Percentiles rank a stretch among this genome's conserved stretches.
These are phyloP conservation scores for Vigna nakashimae DNA, from an alignment of 306 rosid species.

Conservation along the genomic window DNA sequence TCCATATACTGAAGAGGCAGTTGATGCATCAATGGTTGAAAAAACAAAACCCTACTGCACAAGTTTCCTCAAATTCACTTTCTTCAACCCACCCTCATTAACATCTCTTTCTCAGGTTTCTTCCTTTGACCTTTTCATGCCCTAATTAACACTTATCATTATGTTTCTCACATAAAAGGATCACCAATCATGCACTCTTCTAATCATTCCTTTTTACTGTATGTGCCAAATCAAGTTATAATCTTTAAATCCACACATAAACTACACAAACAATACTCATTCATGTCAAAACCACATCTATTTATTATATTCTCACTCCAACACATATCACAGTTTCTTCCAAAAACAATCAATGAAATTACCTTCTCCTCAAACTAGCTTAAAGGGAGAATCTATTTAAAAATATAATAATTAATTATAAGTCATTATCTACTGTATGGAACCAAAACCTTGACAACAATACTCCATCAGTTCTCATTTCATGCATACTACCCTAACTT, in stretches of 20 bases:
- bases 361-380: too few relatives aligned
- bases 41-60: constrained; percentile 6
- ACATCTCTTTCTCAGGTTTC: neutral
- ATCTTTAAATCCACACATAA: neutral
- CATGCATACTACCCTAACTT: too few relatives aligned
- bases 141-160: neutral
- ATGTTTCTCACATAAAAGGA: neutral
- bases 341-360: too few relatives aligned
- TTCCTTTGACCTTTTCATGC: constrained; percentile 9
- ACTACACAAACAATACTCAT: too few relatives aligned
- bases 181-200: neutral
- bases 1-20: neutral
- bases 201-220: neutral
- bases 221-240: neutral
- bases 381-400: too few relatives aligned
- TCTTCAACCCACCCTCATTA: neutral
- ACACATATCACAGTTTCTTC: too few relatives aligned
- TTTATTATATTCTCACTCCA: too few relatives aligned
- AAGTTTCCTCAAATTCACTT: constrained; percentile 27
- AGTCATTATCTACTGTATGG: too few relatives aligned
- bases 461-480: too few relatives aligned
- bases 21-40: constrained; percentile 19
- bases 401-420: too few relatives aligned
- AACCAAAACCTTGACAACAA: too few relatives aligned
- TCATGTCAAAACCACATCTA: too few relatives aligned